Percentiles rank a stretch among this genome's conserved stretches.
Conservation (phyloP, 306 rosid species). For the Delonix regia region DNA sequence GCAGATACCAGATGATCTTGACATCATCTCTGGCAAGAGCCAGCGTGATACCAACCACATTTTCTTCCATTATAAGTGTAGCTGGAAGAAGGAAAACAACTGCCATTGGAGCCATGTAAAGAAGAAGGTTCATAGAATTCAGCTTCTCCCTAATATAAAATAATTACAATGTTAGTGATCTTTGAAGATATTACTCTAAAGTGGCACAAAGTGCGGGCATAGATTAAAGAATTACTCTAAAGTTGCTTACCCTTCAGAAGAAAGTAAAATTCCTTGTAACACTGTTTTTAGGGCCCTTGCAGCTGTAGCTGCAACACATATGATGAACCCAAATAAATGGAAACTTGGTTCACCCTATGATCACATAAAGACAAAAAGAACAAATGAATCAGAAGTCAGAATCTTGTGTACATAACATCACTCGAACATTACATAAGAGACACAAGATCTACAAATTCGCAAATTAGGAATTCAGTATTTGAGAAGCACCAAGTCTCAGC, state of each 20-base stretch:
- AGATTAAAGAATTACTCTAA: neutral
- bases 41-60: slow-evolving; percentile 93
- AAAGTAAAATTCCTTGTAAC: slow-evolving; percentile 93
- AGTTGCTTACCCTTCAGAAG: slow-evolving; percentile 90
- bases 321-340: slow-evolving; percentile 94
- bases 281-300: slow-evolving; percentile 97
- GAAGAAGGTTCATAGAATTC: slow-evolving; percentile 99
- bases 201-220: neutral
- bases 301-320: slow-evolving; percentile 94
- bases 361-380: slow-evolving; percentile 32
- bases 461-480: neutral
- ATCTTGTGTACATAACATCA: neutral
- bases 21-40: slow-evolving; percentile 96
- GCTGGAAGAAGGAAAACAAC: slow-evolving; percentile 99
- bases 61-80: slow-evolving; percentile 93
- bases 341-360: slow-evolving; percentile 97
- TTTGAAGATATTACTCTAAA: neutral
- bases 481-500: slow-evolving; percentile 7
- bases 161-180: slow-evolving; percentile 37
- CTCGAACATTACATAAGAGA: slow-evolving; percentile 10
- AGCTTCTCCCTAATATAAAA: slow-evolving; percentile 83
- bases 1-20: slow-evolving; percentile 95
- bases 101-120: slow-evolving; percentile 99
- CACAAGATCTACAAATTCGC: slow-evolving; percentile 15
- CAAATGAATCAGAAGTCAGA: slow-evolving; percentile 32